A percentile compares a stretch with the other conserved stretches of the same genome.
phyloP scores from a whole-genome alignment of 1,284 basidiomycete species.

The Jaminaea rosea region DNA sequence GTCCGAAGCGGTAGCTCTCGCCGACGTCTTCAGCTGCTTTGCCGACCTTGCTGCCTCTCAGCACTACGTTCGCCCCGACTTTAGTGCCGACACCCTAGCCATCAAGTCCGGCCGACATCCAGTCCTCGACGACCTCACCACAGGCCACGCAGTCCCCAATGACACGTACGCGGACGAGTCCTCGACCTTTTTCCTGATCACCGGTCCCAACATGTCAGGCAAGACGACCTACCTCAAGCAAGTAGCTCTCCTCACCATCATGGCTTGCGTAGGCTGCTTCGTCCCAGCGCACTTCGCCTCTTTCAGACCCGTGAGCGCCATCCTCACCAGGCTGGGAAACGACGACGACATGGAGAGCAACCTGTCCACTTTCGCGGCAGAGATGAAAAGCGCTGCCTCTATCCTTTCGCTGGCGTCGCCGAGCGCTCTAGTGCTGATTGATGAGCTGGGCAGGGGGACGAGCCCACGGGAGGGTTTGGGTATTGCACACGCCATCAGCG shows the following conservation, averaged over 20 bases:
- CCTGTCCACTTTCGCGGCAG: slow-evolving; percentile 22
- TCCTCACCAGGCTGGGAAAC: slow-evolving; percentile 80
- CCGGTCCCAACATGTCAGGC: slow-evolving; percentile 54
- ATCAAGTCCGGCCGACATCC: slow-evolving; percentile 46
- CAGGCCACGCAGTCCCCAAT: slow-evolving; percentile 50
- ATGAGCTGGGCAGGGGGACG: slow-evolving; percentile 82
- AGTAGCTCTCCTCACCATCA: slow-evolving; percentile 68
- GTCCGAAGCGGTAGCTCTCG: slow-evolving; percentile 29
- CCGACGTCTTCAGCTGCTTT: slow-evolving; percentile 30
- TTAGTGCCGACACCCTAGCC: slow-evolving; percentile 31
- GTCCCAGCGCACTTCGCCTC: slow-evolving; percentile 83
- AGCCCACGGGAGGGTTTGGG: slow-evolving; percentile 77
- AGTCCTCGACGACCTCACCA: slow-evolving; percentile 63
- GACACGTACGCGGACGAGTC: slow-evolving; percentile 10
- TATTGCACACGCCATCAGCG: slow-evolving; percentile 83
- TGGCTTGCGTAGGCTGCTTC: slow-evolving; percentile 75
- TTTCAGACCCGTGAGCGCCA: slow-evolving; percentile 55
- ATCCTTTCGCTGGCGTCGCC: slow-evolving; percentile 56
- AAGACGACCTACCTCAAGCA: slow-evolving; percentile 89
- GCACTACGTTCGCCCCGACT: slow-evolving; percentile 21
- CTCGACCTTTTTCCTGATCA: slow-evolving; percentile 54
- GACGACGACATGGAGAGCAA: slow-evolving; percentile 60
- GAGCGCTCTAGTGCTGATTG: slow-evolving; percentile 67
- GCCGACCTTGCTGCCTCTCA: slow-evolving; percentile 14
- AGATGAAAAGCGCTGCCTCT: slow-evolving; percentile 26